Conservation (phyloP, 2,329 filamentous ascomycete genomes). For the Thyridium curvatum region DNA sequence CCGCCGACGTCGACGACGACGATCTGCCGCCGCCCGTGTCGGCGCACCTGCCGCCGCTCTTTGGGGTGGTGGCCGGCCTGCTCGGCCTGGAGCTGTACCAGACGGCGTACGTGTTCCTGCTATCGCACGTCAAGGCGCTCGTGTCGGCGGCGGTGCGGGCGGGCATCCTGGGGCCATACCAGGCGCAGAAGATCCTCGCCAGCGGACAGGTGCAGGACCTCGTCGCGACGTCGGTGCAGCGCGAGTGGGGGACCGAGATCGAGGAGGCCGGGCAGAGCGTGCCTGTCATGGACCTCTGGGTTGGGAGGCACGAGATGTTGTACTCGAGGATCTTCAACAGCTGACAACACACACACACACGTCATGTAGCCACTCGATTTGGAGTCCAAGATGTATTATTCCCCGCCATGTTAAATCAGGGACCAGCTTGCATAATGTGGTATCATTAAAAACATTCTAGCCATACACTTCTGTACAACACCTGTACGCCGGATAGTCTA, state of each 20-base stretch:
- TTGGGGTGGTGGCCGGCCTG: slow-evolving; percentile 59
- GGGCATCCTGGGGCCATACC: slow-evolving; percentile 74
- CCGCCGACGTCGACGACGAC: slow-evolving; percentile 2
- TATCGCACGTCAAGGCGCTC: slow-evolving; percentile 70
- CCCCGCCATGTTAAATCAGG: not conserved
- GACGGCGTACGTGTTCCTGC: slow-evolving; percentile 68
- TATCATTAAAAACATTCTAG: not conserved
- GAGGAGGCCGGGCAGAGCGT: slow-evolving; percentile 69
- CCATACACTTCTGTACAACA: slow-evolving; percentile 3
- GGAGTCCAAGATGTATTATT: no score
- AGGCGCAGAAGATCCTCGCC: slow-evolving; percentile 68
- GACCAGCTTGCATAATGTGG: not conserved
- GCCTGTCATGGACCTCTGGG: slow-evolving; percentile 75
- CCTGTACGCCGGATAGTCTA: no score
- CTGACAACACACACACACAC: slow-evolving; percentile 27
- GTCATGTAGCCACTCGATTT: no score
- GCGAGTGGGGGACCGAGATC: slow-evolving; percentile 51
- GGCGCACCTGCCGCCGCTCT: slow-evolving; percentile 66
- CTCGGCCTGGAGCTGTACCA: slow-evolving; percentile 55
- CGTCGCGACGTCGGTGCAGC: slow-evolving; percentile 51
- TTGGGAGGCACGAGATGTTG: slow-evolving; percentile 74
- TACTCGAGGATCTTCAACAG: slow-evolving; percentile 88
- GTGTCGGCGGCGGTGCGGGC: slow-evolving; percentile 72
- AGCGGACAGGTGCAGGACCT: slow-evolving; percentile 48
- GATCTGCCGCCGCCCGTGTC: slow-evolving; percentile 35